Conservation (phyloP, 441 rosid genomes). For the Adansonia rubrostipa region DNA sequence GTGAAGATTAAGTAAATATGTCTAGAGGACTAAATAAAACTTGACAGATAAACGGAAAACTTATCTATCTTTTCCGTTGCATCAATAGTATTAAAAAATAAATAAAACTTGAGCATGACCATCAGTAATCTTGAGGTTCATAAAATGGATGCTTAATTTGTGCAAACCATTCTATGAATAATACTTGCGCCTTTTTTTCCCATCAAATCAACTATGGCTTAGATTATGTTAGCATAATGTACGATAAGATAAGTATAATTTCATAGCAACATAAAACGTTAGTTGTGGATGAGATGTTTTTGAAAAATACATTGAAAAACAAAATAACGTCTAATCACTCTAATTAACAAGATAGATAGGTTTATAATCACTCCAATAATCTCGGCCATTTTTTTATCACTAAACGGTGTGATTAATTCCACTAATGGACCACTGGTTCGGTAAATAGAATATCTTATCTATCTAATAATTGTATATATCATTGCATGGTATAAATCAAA, state of each 20-base stretch:
- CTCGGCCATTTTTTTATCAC: background rate
- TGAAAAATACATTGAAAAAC: background rate
- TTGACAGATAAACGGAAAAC: too few relatives aligned
- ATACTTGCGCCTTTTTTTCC: background rate
- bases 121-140: background rate
- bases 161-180: constrained; percentile 2
- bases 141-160: constrained; percentile 21
- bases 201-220: constrained; percentile 1
- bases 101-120: background rate
- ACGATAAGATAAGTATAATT: constrained; percentile 7
- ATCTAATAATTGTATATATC: background rate
- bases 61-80: too few relatives aligned
- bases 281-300: constrained; percentile 4
- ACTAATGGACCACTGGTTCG: background rate
- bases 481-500: background rate
- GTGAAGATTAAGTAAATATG: too few relatives aligned
- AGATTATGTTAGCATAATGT: background rate
- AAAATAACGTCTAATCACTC: constrained; percentile 17
- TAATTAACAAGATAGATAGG: background rate
- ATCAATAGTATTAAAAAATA: too few relatives aligned
- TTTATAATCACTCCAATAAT: constrained; percentile 6
- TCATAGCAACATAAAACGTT: background rate
- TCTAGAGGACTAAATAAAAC: too few relatives aligned
- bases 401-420: background rate
- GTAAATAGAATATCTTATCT: background rate